Evolutionary conservation across 2,329 filamentous ascomycete species (phyloP).

Genomic region (Colletotrichum costaricense): DNA sequence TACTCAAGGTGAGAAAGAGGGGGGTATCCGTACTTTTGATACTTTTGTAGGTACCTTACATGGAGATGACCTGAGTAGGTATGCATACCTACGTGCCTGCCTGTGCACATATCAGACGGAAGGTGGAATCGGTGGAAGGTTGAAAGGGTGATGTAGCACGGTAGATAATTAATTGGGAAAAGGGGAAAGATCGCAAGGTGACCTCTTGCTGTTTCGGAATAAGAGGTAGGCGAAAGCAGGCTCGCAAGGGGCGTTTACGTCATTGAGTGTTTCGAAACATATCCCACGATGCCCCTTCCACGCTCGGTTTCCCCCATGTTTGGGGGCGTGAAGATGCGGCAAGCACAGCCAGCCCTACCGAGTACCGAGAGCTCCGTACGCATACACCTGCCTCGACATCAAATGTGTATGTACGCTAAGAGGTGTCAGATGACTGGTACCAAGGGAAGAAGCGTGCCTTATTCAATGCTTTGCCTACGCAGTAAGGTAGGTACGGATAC

Average conservation of each 20-base stretch:
- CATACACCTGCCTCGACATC: not conserved
- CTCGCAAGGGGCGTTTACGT: constrained; percentile 5
- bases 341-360: not conserved
- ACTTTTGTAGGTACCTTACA: too few species aligned
- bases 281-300: constrained; percentile 35
- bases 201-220: constrained; percentile 13
- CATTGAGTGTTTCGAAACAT: constrained; percentile 35
- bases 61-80: too few species aligned
- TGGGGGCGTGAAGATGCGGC: constrained; percentile 16
- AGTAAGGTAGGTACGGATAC: too few species aligned
- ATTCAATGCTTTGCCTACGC: too few species aligned
- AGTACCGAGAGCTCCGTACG: not conserved
- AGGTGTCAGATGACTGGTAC: not conserved
- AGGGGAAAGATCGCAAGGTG: not conserved
- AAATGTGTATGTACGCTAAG: not conserved
- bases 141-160: not conserved
- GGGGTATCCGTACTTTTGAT: too few species aligned
- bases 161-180: not conserved
- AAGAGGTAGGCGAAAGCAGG: not conserved
- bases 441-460: too few species aligned
- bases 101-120: not conserved
- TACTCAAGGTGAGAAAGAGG: not conserved
- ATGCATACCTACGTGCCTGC: not conserved
- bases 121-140: not conserved
- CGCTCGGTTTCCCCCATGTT: constrained; percentile 24